Conservation (phyloP, 2,329 filamentous ascomycete species). For the Blumeria hordei region DNA sequence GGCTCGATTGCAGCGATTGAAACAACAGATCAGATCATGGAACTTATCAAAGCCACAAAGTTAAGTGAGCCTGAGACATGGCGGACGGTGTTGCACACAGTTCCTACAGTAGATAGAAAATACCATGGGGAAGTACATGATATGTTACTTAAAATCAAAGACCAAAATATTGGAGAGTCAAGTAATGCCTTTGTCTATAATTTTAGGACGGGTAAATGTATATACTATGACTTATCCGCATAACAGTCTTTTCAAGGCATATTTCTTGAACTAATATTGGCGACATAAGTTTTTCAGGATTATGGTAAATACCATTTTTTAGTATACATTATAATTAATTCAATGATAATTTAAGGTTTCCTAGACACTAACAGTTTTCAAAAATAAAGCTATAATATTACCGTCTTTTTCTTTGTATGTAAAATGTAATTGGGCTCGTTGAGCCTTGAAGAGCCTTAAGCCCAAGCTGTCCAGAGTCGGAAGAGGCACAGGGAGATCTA, state of each 20-base stretch:
- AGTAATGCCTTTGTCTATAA: slow-evolving; percentile 78
- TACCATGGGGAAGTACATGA: slow-evolving; percentile 69
- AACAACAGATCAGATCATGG: slow-evolving; percentile 61
- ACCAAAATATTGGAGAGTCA: slow-evolving; percentile 30
- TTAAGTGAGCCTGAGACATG: slow-evolving; percentile 66
- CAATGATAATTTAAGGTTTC: no score
- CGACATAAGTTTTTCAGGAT: no score
- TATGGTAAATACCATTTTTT: no score
- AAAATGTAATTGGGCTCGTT: no score
- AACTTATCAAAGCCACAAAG: slow-evolving; percentile 47
- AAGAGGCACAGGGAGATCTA: no score
- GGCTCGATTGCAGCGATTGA: slow-evolving; percentile 75
- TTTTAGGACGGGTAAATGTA: slow-evolving; percentile 59
- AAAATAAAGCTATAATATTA: no score
- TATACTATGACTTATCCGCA: slow-evolving; percentile 56
- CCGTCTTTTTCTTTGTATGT: no score
- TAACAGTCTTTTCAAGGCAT: slow-evolving; percentile 1
- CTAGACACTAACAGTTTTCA: no score
- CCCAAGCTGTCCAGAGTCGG: no score
- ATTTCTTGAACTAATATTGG: no score
- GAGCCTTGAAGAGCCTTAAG: no score
- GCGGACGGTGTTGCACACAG: slow-evolving; percentile 56
- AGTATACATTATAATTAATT: no score
- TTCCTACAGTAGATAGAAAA: slow-evolving; percentile 52
- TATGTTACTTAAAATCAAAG: slow-evolving; percentile 38